Evolutionary conservation across 306 rosid genomes (phyloP), one percentile per base, ranked within the genome.

Genomic region (Nissolia schottii): DNA sequence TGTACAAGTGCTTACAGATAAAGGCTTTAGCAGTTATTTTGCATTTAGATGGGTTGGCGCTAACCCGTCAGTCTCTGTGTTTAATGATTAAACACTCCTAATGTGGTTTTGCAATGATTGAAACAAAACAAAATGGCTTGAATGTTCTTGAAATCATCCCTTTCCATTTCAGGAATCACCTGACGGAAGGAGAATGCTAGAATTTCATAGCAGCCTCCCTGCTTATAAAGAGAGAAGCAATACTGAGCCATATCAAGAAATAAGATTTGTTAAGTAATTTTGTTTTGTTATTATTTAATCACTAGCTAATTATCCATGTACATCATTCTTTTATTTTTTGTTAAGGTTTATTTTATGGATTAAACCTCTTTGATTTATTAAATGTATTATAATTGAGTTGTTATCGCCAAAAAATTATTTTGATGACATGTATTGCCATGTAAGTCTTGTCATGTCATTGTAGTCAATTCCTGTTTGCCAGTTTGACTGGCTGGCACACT

Each of bases 181-280:
- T 18, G 96, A 91, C 74, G 99, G 99, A 72, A 88, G 79, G 43
- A 84, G 69, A 80, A 84, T 94, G 69, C 83, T 89, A 75, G 89
- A 89, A 79, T 88, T 94, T 75, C 93, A 97, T 62, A 79, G 83
- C 57, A 79, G 78, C 74, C 99, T 94, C 76, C 97, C 97, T 64
- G 93, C 90, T 37, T 94, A 87, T 83, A 86, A 85, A 74, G 88
- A 86, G 86, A 92, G 96, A 85, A 79, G 75, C 90, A 45, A 69
- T 94, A 75, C 77, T 94, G 75, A 55, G 75, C 86, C 71, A 66
- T 91, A 70, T 80, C 96, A 74, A 83, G 23, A 28, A 88, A 94
- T 85, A 97, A 94, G 99, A 97, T 88, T 41, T 51, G 67, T 54
- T 77, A 54, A 72, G 37, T 81, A 73, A 32, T n/a, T n/a, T n/a